Percentiles rank a stretch among this genome's conserved stretches.
These are phyloP conservation scores for Ilex paraguariensis DNA, from an alignment of 305 asterid genomes.

Conservation along the genomic window DNA sequence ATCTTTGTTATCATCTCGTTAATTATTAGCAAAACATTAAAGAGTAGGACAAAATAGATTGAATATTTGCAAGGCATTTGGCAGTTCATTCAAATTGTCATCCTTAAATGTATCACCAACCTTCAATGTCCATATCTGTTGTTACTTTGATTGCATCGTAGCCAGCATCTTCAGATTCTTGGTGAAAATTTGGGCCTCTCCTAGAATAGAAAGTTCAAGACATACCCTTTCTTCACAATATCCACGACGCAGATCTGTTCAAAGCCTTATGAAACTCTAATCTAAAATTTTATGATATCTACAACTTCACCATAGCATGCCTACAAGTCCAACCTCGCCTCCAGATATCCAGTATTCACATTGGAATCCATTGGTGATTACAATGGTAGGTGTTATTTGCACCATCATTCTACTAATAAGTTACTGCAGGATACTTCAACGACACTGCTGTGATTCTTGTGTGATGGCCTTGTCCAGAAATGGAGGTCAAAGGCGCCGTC, in stretches of 20 bases:
- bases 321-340: constrained; percentile 25
- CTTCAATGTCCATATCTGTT: not conserved
- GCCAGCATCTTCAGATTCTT: too few relatives aligned
- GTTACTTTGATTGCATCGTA: not conserved
- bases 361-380: constrained; percentile 53
- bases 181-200: too few relatives aligned
- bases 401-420: constrained; percentile 38
- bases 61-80: not conserved
- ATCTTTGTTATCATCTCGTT: too few relatives aligned
- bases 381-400: constrained; percentile 38
- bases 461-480: constrained; percentile 20
- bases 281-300: too few relatives aligned
- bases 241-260: too few relatives aligned
- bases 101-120: not conserved
- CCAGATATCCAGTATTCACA: constrained; percentile 23
- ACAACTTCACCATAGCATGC: constrained; percentile 17
- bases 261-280: too few relatives aligned
- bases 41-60: too few relatives aligned
- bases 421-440: constrained; percentile 38
- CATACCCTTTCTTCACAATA: too few relatives aligned
- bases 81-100: not conserved
- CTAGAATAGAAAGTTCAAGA: too few relatives aligned
- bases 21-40: too few relatives aligned
- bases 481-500: constrained; percentile 28
- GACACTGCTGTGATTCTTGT: constrained; percentile 21